Base-by-base conservation (phyloP, 2,329 filamentous ascomycete genomes). In the Aspergillus sp. region DNA sequence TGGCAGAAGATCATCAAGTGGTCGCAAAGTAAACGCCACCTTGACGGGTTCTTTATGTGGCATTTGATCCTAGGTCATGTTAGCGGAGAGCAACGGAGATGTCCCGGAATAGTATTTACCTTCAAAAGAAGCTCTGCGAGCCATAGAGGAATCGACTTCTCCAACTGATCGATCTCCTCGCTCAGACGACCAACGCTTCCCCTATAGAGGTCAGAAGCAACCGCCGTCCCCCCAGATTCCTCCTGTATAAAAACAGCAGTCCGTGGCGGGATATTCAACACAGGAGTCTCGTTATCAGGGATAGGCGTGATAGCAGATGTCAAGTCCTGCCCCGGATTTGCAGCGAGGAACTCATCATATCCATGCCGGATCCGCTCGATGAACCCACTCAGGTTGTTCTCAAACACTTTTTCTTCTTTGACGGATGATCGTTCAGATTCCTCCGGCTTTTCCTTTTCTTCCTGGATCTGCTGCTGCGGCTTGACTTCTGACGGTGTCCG, bases 21-120 rank as follows among this genome's bases (percentile, higher is more conserved):
- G 90, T 57, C 93, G 82, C 20, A 98, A 76, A 13, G 95, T 80
- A 62, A 98, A 98, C 3, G 88, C 90, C n/a, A 97, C 84, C 75
- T 98, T 98, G 57, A 91, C 82, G 1, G 90, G 84, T n/a, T 97
- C 93, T 72, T 97, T 97, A 50, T 78, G 71, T 0, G 90, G 88
- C 7, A 88, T 81, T 63, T 82, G 79, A 64, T 96, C 96, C 75
- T 89, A 44, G 50, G 41, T 47, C 50, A 56, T 50, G 49, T 47
- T 6, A 41, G 15, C 7, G 22, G 10, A 10, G 19, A 20, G 27
- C 7, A 15, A 15, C n/a, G 5, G 17, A 4, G 13, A 17, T 13
- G 2, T 38, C 7, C 27, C 32, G 4, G 15, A 33, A 47, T 27
- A 30, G 5, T 1, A 55, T 72, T 58, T 71, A 85, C 83, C 60